Percentiles rank a stretch among this genome's conserved stretches.
Conservation (phyloP, 148 eudicot species). For the Vaccinium corymbosum region DNA sequence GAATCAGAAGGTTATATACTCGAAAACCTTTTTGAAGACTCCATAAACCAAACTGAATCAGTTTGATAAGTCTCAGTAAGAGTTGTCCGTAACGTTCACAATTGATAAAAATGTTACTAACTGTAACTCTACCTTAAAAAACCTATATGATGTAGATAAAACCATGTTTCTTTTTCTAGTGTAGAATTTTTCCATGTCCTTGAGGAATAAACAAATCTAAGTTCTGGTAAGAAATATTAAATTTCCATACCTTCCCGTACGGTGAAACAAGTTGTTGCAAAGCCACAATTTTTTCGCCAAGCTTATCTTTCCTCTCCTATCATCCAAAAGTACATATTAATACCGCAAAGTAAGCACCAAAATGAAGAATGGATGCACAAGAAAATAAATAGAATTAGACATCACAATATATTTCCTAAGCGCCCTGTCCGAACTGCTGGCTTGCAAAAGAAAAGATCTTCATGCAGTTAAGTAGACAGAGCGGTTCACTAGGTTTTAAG, state of each 20-base stretch:
- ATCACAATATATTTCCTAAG: not conserved
- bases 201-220: not conserved
- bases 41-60: not conserved
- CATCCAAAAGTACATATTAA: slow-evolving; percentile 18
- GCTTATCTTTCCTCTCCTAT: slow-evolving; percentile 80
- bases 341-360: not conserved
- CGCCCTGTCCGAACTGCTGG: not conserved
- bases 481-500: not conserved
- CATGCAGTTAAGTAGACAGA: not conserved
- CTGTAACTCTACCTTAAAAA: too few species aligned
- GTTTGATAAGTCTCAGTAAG: too few species aligned
- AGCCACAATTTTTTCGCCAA: slow-evolving; percentile 68
- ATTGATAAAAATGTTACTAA: too few species aligned
- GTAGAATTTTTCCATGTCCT: not conserved
- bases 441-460: not conserved
- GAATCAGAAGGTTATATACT: not conserved
- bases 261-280: slow-evolving; percentile 93
- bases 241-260: slow-evolving; percentile 66
- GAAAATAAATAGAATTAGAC: not conserved
- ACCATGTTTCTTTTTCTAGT: not conserved
- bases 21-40: not conserved
- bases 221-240: not conserved
- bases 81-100: too few species aligned
- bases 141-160: too few species aligned
- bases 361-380: not conserved